phyloP scores from a whole-genome alignment of 345 rosid species.

The Rhodamnia rubescens region DNA sequence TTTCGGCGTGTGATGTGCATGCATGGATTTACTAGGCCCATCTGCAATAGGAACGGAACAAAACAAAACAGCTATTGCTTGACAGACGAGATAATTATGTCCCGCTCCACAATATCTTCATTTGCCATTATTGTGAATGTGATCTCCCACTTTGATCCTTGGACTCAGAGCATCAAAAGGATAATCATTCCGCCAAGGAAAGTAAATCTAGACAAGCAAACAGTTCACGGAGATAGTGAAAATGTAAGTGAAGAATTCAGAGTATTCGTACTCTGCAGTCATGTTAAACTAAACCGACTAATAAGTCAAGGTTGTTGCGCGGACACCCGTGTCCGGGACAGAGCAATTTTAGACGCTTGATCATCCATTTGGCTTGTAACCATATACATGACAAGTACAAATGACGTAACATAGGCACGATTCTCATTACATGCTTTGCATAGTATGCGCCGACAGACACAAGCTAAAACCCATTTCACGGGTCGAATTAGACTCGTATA shows the following conservation, averaged over 20 bases:
- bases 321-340: not conserved
- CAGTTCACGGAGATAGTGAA: not conserved
- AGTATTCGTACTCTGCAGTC: not conserved
- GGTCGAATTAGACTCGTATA: not conserved
- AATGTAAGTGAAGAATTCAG: not conserved
- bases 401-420: not conserved
- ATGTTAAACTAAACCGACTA: not conserved
- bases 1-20: not conserved
- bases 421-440: not conserved
- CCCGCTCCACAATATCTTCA: not conserved
- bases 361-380: not conserved
- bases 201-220: not conserved
- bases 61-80: not conserved
- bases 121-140: not conserved
- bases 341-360: not conserved
- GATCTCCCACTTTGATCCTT: not conserved
- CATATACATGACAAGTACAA: not conserved
- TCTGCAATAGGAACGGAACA: not conserved
- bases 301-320: not conserved
- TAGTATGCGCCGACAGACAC: not conserved
- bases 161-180: not conserved
- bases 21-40: not conserved
- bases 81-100: not conserved
- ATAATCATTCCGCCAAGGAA: not conserved
- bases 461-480: not conserved